Conservation (phyloP, 176 grass and related monocot genomes). For the Neostapfia colusana region DNA sequence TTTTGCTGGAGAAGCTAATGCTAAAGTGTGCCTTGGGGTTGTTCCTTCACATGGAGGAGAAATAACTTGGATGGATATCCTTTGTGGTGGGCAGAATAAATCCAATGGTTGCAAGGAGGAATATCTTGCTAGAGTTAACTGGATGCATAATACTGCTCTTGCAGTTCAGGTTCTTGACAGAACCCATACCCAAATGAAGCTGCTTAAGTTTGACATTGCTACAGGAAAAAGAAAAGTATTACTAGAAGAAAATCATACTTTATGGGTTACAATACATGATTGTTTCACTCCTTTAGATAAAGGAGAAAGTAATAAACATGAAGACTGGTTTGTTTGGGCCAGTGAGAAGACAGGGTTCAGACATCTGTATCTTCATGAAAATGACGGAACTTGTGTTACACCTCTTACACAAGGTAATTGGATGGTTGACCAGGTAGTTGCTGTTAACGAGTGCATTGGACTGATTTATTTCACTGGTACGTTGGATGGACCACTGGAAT, state of each 20-base stretch:
- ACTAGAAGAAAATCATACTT: constrained; percentile 63
- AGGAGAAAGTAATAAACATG: constrained; percentile 47
- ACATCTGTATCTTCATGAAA: constrained; percentile 79
- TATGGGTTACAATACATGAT: constrained; percentile 82
- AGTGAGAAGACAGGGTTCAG: constrained; percentile 86
- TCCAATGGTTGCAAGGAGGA: constrained; percentile 48
- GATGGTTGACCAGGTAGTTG: constrained; percentile 85
- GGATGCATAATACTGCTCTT: constrained; percentile 75
- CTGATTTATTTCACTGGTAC: constrained; percentile 67
- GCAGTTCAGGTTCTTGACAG: constrained; percentile 1
- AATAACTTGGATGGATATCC: constrained; percentile 80
- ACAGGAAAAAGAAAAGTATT: constrained; percentile 63
- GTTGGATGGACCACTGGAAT: background rate
- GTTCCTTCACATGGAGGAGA: constrained; percentile 66
- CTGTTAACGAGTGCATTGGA: constrained; percentile 66
- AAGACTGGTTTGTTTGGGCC: constrained; percentile 76
- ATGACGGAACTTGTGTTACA: constrained; percentile 56
- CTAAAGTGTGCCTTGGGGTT: constrained; percentile 72
- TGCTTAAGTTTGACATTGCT: constrained; percentile 71
- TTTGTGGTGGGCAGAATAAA: constrained; percentile 53
- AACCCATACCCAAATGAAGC: constrained; percentile 63
- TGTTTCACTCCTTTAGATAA: constrained; percentile 78
- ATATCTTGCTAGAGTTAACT: constrained; percentile 85
- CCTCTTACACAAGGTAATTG: constrained; percentile 81
- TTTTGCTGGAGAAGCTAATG: constrained; percentile 83